Evolutionary conservation across 2,329 filamentous ascomycete genomes (phyloP).

Genomic region (Alternaria triticina): DNA sequence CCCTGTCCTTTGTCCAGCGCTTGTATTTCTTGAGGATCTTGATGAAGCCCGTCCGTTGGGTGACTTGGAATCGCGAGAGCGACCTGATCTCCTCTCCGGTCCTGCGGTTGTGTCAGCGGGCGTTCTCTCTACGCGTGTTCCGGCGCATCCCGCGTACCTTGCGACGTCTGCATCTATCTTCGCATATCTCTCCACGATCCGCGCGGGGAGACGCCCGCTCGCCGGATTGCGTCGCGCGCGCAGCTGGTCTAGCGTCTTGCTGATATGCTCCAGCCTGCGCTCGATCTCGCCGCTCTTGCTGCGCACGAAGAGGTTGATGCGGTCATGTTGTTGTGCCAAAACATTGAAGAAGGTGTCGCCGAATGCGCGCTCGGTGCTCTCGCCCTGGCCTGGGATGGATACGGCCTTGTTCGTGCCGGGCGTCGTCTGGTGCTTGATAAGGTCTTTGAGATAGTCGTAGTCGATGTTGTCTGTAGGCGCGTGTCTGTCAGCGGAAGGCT

Average conservation of each 20-base stretch:
- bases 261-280: conserved; percentile 62
- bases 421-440: conserved; percentile 82
- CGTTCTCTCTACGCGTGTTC: neutral
- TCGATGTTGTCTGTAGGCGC: conserved; percentile 75
- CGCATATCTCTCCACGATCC: conserved; percentile 57
- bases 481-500: conserved; percentile 18
- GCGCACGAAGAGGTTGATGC: conserved; percentile 77
- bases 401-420: conserved; percentile 72
- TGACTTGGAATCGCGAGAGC: conserved; percentile 73
- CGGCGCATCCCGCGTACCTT: conserved; percentile 39
- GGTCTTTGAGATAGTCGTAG: conserved; percentile 84
- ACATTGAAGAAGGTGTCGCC: conserved; percentile 75
- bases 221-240: conserved; percentile 23
- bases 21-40: conserved; percentile 88
- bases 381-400: conserved; percentile 72
- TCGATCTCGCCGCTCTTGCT: conserved; percentile 82
- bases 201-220: conserved; percentile 47
- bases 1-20: conserved; percentile 81
- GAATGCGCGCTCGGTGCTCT: conserved; percentile 65
- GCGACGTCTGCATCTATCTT: conserved; percentile 58
- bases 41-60: conserved; percentile 76
- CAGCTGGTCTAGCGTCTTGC: conserved; percentile 48
- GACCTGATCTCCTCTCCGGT: conserved; percentile 75
- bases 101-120: conserved; percentile 39
- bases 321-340: conserved; percentile 75